These are phyloP conservation scores for Westerdykella aurantiaca DNA, from an alignment of 2,329 filamentous ascomycete species.

Conservation along the genomic window DNA sequence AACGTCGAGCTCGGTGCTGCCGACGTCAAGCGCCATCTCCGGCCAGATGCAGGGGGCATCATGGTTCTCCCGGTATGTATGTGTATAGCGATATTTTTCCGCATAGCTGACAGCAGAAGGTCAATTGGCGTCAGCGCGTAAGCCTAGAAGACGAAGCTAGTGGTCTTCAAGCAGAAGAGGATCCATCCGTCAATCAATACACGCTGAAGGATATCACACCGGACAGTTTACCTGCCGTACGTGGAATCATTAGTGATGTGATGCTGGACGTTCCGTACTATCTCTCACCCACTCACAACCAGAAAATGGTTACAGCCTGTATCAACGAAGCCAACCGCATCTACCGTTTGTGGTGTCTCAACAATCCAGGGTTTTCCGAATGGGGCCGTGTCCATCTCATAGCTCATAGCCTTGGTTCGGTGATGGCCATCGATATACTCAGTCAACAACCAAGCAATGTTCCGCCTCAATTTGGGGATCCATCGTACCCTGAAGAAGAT, in stretches of 20 bases:
- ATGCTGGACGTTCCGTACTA: slow-evolving; percentile 99
- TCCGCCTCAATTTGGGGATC: slow-evolving; percentile 41
- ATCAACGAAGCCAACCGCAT: slow-evolving; percentile 89
- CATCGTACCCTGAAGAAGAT: slow-evolving; percentile 39
- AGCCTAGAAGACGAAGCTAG: slow-evolving; percentile 70
- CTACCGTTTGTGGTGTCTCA: slow-evolving; percentile 90
- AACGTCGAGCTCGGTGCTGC: slow-evolving; percentile 76
- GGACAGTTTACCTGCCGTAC: slow-evolving; percentile 79
- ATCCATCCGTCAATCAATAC: slow-evolving; percentile 57
- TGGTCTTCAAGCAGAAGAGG: slow-evolving; percentile 50
- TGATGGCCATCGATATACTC: slow-evolving; percentile 88
- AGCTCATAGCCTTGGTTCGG: slow-evolving; percentile 87
- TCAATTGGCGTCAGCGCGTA: slow-evolving; percentile 89
- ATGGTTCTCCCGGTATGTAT: slow-evolving; percentile 71
- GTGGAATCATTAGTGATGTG: slow-evolving; percentile 89
- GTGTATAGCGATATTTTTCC: background rate
- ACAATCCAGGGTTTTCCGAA: slow-evolving; percentile 80
- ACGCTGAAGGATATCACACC: slow-evolving; percentile 86
- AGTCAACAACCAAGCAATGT: slow-evolving; percentile 77
- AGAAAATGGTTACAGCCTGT: slow-evolving; percentile 87
- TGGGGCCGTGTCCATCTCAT: slow-evolving; percentile 84
- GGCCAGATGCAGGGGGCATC: slow-evolving; percentile 74
- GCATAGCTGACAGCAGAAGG: slow-evolving; percentile 21
- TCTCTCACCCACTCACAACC: slow-evolving; percentile 82
- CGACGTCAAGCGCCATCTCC: slow-evolving; percentile 67